These are phyloP conservation scores for Beauveria medogensis DNA, from an alignment of 2,329 filamentous ascomycete species.

Conservation along the genomic window DNA sequence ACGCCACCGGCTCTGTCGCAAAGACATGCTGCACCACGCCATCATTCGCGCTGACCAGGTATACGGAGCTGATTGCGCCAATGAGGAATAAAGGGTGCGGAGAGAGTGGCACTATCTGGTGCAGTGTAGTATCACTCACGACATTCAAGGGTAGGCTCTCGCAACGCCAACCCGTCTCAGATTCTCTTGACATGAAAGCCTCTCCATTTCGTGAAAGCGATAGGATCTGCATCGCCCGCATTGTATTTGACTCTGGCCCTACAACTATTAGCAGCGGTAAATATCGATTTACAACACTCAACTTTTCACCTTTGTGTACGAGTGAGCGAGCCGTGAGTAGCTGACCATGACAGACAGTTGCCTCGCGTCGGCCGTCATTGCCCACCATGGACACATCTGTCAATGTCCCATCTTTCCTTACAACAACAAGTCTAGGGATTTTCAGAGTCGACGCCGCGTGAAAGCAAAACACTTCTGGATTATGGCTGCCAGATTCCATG, in stretches of 20 bases:
- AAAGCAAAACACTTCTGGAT: conserved; percentile 58
- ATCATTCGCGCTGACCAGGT: conserved; percentile 43
- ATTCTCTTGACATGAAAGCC: conserved; percentile 36
- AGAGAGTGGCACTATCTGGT: conserved; percentile 51
- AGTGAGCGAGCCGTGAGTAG: conserved; percentile 42
- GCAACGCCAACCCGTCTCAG: conserved; percentile 41
- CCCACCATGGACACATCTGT: conserved; percentile 32
- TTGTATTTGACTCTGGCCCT: conserved; percentile 11
- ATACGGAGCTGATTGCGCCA: conserved; percentile 48
- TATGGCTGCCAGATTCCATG: conserved; percentile 44
- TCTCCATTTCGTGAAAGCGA: conserved; percentile 43
- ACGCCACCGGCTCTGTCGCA: conserved; percentile 47
- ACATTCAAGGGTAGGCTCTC: conserved; percentile 33
- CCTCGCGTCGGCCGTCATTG: conserved; percentile 37
- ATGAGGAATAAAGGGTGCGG: conserved; percentile 53
- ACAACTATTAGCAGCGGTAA: conserved; percentile 2
- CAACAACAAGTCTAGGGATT: conserved; percentile 46
- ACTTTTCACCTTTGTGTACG: conserved; percentile 26
- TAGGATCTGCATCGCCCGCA: conserved; percentile 28
- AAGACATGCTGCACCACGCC: conserved; percentile 52
- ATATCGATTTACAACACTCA: background rate
- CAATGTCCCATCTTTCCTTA: conserved; percentile 57
- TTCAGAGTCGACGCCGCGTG: conserved; percentile 29
- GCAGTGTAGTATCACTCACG: conserved; percentile 39
- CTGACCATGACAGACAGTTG: conserved; percentile 42